phyloP scores from a whole-genome alignment of 169 alveolate genomes.

The Ichthyophthirius multifiliis region DNA sequence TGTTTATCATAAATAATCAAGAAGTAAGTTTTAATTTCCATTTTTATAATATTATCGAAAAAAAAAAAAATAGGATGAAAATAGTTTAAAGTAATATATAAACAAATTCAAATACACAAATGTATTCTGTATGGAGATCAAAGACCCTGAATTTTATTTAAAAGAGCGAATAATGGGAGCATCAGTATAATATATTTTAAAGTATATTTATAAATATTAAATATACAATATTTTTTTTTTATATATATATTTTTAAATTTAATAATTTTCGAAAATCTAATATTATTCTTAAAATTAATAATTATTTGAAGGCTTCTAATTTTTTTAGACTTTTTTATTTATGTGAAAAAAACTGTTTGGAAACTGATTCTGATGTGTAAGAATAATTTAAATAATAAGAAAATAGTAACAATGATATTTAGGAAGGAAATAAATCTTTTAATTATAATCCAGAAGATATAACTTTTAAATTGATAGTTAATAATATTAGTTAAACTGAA shows the following conservation, averaged over 20 bases:
- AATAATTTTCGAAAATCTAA: neutral
- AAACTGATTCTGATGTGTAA: neutral
- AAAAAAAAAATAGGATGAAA: neutral
- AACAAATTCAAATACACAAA: neutral
- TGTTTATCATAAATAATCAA: neutral
- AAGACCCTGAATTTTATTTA: neutral
- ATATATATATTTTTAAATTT: neutral
- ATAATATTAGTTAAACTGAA: neutral
- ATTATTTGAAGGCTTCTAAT: conserved; percentile 6
- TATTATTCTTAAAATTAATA: too few relatives aligned
- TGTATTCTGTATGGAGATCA: neutral
- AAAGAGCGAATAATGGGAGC: conserved; percentile 20
- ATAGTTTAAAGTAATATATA: neutral
- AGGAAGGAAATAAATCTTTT: too few relatives aligned
- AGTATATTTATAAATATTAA: neutral
- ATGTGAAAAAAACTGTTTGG: neutral
- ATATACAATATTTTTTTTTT: neutral
- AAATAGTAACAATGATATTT: too few relatives aligned
- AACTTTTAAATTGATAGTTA: neutral
- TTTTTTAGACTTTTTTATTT: conserved; percentile 1
- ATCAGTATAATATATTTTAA: neutral
- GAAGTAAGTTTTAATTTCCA: neutral
- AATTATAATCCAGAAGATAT: neutral
- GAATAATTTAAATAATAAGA: too few relatives aligned
- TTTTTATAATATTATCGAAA: neutral